Base-by-base conservation (phyloP, 1,139 yeast genomes). In the Hyphopichia pseudoburtonii region DNA sequence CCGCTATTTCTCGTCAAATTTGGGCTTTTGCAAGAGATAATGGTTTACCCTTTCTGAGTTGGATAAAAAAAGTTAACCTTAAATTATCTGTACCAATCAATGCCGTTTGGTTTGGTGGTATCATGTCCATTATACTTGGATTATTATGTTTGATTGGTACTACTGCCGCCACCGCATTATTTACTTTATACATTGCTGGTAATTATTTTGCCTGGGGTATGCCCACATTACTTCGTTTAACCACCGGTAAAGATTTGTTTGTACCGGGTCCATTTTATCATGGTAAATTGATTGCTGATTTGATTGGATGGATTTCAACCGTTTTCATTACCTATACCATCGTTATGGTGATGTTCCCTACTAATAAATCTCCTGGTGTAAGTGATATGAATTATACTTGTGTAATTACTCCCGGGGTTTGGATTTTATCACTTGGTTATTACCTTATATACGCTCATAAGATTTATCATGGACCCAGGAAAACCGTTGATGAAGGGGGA, bases 251-350 rank as follows among this genome's bases (percentile, higher is more conserved):
- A 38, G 63, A 70, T 33, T 60, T 69, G 34, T 79, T 79, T 52
- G 65, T 56, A 12, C 86, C 85, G 0, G 86, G 86, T 16, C 70
- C 74, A 7, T 81, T 80, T 51, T 77, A 75, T 52, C 52, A 77
- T 42, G 86, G 86, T 17, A 55, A 60, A 9, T 45, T 62, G 16
- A 52, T 66, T 42, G 74, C 82, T 2, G 66, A 68, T 17, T 45
- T 72, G 10, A 52, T 73, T 24, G 71, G 70, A 18, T 65, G 70
- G 68, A 53, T 59, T 4, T 57, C 70, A 2, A 57, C 64, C 25
- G 30, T 44, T 8, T 62, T 64, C 48, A 57, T 62, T 46, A 37
- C 47, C 14, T 72, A 70, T 49, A 64, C 73, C 33, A 65, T 76
- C 30, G 47, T 75, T 27, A 53, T 76, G 61, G 71, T 70, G 34